Base-by-base conservation (phyloP, 495 filamentous ascomycete species). In the Penicillium pancosmium region DNA sequence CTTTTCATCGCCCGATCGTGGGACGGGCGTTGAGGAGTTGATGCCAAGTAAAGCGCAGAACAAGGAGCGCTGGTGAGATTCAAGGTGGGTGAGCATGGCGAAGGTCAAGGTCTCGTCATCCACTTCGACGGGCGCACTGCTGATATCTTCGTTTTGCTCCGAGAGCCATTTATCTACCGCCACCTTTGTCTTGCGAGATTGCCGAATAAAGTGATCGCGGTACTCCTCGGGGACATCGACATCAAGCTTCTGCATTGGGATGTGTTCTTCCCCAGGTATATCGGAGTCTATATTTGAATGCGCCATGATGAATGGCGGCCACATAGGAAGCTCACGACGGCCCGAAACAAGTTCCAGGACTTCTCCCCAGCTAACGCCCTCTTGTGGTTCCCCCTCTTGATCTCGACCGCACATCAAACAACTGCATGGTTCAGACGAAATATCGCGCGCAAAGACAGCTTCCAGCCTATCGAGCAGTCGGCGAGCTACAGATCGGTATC, bases 321-420 rank as follows among this genome's bases (percentile, higher is more conserved):
- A 96, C 43, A 76, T 74, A 3, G 94, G 94, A 44, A 97, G 79
- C 50, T 94, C 89, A 27, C 89, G 81, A 55, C 93, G 85, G 8
- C 93, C 93, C 55, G 91, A 92, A 6, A 97, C 92, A 61, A 91
- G 84, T 73, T 99, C 94, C 23, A 99, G 79, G 7, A 98, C 91
- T 62, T 98, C 95, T 2, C 93, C 93, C 95, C 95, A 99, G 62
- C 91, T 93, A n/a, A 97, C 78, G 2, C 92, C 92, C 35, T 82
- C 75, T 43, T 81, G 82, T 2, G 79, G 78, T 49, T 87, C 75
- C 18, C 87, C 75, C 18, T 77, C 75, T 13, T 81, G 75, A 5
- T 78, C 81, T 25, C 81, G 81, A 41, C 89, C 80, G 65, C 93
- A 97, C 79, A 96, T 88, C 48, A 90, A 72, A 71, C 93, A 93